Evolutionary conservation across 2,329 filamentous ascomycete genomes (phyloP).

Genomic region (Pezicula neosporulosa): DNA sequence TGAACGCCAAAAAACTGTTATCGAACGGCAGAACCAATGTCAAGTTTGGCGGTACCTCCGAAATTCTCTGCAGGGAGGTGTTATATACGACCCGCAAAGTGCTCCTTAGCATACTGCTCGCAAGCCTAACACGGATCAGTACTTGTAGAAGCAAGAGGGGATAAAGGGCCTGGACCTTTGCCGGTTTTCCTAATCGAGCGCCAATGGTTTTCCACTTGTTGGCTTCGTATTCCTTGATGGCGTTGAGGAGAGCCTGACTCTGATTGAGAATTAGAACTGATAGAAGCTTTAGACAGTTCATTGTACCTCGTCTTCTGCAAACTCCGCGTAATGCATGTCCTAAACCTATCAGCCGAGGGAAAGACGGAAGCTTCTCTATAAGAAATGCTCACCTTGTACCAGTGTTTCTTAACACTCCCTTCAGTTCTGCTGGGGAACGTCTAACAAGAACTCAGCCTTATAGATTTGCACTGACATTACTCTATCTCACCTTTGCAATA

Average conservation of each 20-base stretch:
- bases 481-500: slow-evolving; percentile 78
- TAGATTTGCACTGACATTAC: slow-evolving; percentile 3
- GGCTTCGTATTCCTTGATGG: slow-evolving; percentile 97
- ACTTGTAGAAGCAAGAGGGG: slow-evolving; percentile 4
- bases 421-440: slow-evolving; percentile 92
- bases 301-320: slow-evolving; percentile 89
- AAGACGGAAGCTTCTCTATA: no score
- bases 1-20: neutral
- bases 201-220: slow-evolving; percentile 99
- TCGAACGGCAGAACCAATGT: neutral
- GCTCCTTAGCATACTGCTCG: slow-evolving; percentile 94
- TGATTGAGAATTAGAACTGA: slow-evolving; percentile 25
- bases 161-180: slow-evolving; percentile 61
- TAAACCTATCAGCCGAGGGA: slow-evolving; percentile 32
- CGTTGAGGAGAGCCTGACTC: slow-evolving; percentile 68
- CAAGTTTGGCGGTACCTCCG: neutral
- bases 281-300: slow-evolving; percentile 1
- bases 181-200: slow-evolving; percentile 94
- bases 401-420: slow-evolving; percentile 98
- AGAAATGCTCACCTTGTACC: slow-evolving; percentile 75
- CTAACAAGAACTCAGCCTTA: slow-evolving; percentile 39
- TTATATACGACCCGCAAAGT: slow-evolving; percentile 52
- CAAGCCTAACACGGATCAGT: slow-evolving; percentile 55
- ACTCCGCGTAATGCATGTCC: slow-evolving; percentile 99
- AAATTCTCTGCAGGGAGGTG: no score